Percentiles rank a stretch among this genome's conserved stretches.
Conservation (phyloP, 768 basidiomycete genomes). For the Cystofilobasidium capitatum region DNA sequence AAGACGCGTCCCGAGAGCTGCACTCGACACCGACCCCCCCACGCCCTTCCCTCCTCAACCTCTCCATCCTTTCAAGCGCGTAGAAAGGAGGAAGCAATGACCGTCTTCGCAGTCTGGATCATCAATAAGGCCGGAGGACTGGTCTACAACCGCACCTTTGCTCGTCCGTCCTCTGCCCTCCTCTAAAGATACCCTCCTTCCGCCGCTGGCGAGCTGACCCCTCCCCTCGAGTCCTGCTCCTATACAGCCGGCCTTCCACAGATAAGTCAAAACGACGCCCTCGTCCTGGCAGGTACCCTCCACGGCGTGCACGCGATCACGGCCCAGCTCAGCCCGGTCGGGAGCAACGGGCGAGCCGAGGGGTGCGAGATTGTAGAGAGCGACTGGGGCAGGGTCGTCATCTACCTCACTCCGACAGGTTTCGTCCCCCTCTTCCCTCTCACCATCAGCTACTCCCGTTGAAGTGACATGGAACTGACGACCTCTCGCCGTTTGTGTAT, state of each 20-base stretch:
- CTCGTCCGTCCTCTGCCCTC: conserved; percentile 15
- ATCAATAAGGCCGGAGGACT: conserved; percentile 98
- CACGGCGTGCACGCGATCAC: conserved; percentile 99
- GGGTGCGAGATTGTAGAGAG: conserved; percentile 84
- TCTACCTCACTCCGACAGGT: conserved; percentile 86
- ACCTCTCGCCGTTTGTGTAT: neutral
- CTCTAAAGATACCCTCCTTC: neutral
- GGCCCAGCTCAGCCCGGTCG: conserved; percentile 69
- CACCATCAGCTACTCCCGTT: too few species aligned
- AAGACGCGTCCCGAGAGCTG: neutral
- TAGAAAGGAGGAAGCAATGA: too few species aligned
- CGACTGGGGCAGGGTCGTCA: conserved; percentile 88
- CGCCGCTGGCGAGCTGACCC: neutral
- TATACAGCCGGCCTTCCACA: conserved; percentile 75
- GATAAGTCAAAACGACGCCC: conserved; percentile 84
- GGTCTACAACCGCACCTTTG: conserved; percentile 55
- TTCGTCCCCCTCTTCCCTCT: conserved; percentile 26
- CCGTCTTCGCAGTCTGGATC: conserved; percentile 46
- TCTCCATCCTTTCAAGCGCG: too few species aligned
- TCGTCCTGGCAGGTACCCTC: conserved; percentile 89
- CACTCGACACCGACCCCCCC: too few species aligned
- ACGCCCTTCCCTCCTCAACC: neutral
- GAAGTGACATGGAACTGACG: neutral
- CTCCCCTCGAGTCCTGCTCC: neutral
- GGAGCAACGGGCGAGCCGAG: conserved; percentile 28